These are phyloP conservation scores for Cafeteria roenbergensis DNA, from an alignment of 108 stramenopile species.

Conservation along the genomic window DNA sequence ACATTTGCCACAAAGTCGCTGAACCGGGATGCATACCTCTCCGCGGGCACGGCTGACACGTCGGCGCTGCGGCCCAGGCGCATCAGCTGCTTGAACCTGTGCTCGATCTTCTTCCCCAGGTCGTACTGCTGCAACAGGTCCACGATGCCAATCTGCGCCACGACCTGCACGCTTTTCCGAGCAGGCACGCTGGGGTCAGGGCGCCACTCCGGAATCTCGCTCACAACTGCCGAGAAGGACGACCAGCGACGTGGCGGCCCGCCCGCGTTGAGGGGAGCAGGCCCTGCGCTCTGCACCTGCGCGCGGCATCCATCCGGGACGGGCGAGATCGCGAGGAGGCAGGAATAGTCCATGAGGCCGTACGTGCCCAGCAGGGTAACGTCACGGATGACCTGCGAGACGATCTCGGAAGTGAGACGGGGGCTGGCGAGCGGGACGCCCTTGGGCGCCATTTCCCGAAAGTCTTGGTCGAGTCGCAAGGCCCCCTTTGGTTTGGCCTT, in stretches of 20 bases:
- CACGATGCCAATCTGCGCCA: background rate
- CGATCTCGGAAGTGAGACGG: background rate
- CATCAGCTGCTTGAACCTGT: background rate
- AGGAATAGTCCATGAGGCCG: constrained; percentile 10
- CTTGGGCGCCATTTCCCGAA: background rate
- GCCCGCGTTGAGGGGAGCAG: no score
- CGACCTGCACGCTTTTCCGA: no score
- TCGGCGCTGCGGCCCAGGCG: background rate
- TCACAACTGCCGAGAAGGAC: no score
- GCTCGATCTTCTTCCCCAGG: background rate
- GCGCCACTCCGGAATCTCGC: no score
- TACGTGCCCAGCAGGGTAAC: background rate
- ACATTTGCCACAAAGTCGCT: background rate
- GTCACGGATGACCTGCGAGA: background rate
- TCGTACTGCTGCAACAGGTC: background rate
- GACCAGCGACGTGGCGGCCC: no score
- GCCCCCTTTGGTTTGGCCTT: background rate
- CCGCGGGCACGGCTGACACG: background rate
- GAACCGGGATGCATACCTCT: background rate
- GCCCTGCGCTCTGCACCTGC: no score
- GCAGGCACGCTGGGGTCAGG: no score
- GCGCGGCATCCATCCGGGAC: no score
- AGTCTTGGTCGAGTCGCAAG: background rate
- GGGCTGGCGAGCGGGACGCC: background rate
- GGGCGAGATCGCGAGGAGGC: background rate